phyloP scores from a whole-genome alignment of 345 rosid genomes.

The Cardiospermum halicacabum region DNA sequence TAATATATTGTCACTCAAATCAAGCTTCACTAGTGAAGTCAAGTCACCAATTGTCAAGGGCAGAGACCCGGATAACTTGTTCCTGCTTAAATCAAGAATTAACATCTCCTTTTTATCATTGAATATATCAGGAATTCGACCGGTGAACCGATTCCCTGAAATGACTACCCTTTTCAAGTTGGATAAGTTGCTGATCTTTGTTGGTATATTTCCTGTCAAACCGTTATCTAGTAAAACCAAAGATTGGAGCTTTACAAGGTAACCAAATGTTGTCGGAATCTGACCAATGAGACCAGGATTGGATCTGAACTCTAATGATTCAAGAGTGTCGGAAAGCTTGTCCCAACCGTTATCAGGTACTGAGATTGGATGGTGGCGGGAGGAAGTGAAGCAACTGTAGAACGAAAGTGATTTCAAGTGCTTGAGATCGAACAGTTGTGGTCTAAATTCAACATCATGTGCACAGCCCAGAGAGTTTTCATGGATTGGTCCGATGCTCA shows the following conservation, averaged over 20 bases:
- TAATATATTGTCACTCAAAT: conserved; percentile 65
- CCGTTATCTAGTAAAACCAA: conserved; percentile 70
- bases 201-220: conserved; percentile 52
- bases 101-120: conserved; percentile 48
- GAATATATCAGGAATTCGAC: conserved; percentile 51
- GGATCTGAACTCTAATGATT: conserved; percentile 68
- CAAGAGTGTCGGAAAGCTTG: conserved; percentile 46
- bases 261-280: conserved; percentile 49
- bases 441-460: conserved; percentile 45
- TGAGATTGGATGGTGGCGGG: conserved; percentile 33
- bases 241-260: conserved; percentile 60
- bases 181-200: conserved; percentile 42
- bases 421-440: conserved; percentile 62
- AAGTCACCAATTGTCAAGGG: conserved; percentile 51
- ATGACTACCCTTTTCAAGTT: conserved; percentile 66
- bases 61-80: conserved; percentile 58
- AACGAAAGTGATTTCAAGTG: conserved; percentile 72
- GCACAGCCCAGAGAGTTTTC: conserved; percentile 72
- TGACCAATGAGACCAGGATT: conserved; percentile 75
- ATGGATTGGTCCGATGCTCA: conserved; percentile 67
- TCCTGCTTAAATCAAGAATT: conserved; percentile 76
- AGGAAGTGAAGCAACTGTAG: conserved; percentile 59
- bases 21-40: conserved; percentile 73
- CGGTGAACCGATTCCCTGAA: conserved; percentile 55
- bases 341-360: conserved; percentile 49